Percentiles rank a stretch among this genome's conserved stretches.
phyloP scores from a whole-genome alignment of 345 rosid genomes.

The Lepidium sativum region DNA sequence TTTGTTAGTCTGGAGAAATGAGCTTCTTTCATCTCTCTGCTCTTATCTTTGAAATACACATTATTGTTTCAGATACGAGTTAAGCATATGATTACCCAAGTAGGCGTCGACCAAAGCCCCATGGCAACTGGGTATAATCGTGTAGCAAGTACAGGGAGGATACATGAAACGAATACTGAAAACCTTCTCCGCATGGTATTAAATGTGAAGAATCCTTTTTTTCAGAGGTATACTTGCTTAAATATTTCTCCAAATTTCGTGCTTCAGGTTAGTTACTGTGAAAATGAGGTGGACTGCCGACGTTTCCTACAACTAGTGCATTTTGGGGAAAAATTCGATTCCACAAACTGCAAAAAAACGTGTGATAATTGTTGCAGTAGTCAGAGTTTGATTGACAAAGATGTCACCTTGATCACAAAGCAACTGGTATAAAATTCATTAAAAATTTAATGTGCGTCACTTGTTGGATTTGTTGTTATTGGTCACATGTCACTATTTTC shows the following conservation, averaged over 20 bases:
- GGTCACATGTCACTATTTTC: background rate
- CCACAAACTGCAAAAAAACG: constrained; percentile 62
- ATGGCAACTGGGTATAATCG: constrained; percentile 55
- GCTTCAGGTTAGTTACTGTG: constrained; percentile 86
- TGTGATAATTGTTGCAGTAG: constrained; percentile 82
- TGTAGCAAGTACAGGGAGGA: constrained; percentile 52
- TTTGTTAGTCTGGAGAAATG: background rate
- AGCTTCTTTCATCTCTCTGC: background rate
- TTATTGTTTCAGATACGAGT: constrained; percentile 62
- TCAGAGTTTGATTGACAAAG: constrained; percentile 63
- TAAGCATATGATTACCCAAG: constrained; percentile 93
- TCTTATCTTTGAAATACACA: constrained; percentile 11
- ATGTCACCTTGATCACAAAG: constrained; percentile 72
- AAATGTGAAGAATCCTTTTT: background rate
- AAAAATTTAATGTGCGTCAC: background rate
- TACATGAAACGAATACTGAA: constrained; percentile 83
- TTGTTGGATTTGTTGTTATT: constrained; percentile 11
- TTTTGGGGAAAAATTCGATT: constrained; percentile 86
- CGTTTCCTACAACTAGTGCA: constrained; percentile 83
- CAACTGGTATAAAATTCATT: constrained; percentile 55
- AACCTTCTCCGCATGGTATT: constrained; percentile 85
- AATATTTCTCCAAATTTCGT: constrained; percentile 11
- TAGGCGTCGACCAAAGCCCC: constrained; percentile 73
- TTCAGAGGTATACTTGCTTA: background rate
- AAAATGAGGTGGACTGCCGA: constrained; percentile 94